Conservation (phyloP, 2,329 filamentous ascomycete genomes). For the Monascus ruber region DNA sequence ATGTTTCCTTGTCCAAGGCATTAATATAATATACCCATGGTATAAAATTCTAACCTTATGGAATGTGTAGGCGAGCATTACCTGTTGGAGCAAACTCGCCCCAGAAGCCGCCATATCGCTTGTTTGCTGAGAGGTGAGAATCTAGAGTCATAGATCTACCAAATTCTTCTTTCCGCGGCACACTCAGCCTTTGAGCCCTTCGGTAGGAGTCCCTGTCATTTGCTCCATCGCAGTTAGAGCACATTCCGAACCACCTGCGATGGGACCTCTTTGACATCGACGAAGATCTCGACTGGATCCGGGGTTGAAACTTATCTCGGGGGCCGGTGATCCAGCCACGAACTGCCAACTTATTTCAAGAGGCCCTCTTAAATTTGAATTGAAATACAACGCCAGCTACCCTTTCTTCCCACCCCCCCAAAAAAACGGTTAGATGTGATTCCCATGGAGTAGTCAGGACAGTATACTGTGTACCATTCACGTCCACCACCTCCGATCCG, state of each 20-base stretch:
- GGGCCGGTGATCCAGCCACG: slow-evolving; percentile 64
- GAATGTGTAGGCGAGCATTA: slow-evolving; percentile 40
- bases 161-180: slow-evolving; percentile 53
- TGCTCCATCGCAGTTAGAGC: slow-evolving; percentile 41
- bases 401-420: too few relatives aligned
- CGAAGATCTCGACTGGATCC: slow-evolving; percentile 56
- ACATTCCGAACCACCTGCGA: slow-evolving; percentile 69
- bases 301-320: slow-evolving; percentile 62
- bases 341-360: too few relatives aligned
- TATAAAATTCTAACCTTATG: too few relatives aligned
- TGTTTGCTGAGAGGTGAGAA: slow-evolving; percentile 73
- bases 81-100: slow-evolving; percentile 70
- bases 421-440: too few relatives aligned
- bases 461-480: too few relatives aligned
- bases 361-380: too few relatives aligned
- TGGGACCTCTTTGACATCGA: slow-evolving; percentile 72
- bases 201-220: slow-evolving; percentile 32
- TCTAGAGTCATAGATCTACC: slow-evolving; percentile 62
- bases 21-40: too few relatives aligned
- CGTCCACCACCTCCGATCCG: too few relatives aligned
- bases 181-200: slow-evolving; percentile 45
- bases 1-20: too few relatives aligned
- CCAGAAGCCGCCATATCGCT: slow-evolving; percentile 64
- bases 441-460: too few relatives aligned
- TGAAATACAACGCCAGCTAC: too few relatives aligned